Percentiles rank a stretch among this genome's conserved stretches.
Conservation (phyloP, 106 monocot genomes). For the Xerophyta viscosa region DNA sequence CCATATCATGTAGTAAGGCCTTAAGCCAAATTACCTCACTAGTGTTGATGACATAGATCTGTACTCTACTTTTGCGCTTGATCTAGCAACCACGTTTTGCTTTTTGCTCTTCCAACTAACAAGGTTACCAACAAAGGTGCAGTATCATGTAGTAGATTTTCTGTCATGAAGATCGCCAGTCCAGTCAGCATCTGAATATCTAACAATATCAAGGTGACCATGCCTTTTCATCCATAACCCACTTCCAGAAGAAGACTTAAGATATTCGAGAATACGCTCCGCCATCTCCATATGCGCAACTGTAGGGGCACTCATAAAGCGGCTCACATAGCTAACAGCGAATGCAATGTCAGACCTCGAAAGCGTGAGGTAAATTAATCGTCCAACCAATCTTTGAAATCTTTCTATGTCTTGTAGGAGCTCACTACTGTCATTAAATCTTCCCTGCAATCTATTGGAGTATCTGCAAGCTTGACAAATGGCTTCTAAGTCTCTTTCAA, state of each 20-base stretch:
- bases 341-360: not conserved
- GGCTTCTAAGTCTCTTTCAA: not conserved
- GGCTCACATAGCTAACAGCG: not conserved
- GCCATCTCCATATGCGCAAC: not conserved
- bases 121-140: too few relatives aligned
- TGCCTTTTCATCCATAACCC: too few relatives aligned
- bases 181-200: too few relatives aligned
- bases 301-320: not conserved
- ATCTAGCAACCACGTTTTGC: too few relatives aligned
- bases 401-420: not conserved
- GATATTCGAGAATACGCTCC: not conserved
- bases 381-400: slow-evolving; percentile 1
- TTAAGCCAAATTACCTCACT: too few relatives aligned
- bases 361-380: not conserved
- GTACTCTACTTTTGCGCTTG: too few relatives aligned
- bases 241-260: not conserved
- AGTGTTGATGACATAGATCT: too few relatives aligned
- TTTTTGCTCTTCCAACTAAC: too few relatives aligned
- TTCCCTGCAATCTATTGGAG: not conserved
- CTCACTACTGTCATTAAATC: not conserved
- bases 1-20: too few relatives aligned
- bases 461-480: not conserved
- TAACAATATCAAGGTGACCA: too few relatives aligned
- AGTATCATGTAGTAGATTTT: too few relatives aligned
- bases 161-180: too few relatives aligned